Evolutionary conservation across 2,329 filamentous ascomycete species (phyloP).

Genomic region (Ascochyta pisi): DNA sequence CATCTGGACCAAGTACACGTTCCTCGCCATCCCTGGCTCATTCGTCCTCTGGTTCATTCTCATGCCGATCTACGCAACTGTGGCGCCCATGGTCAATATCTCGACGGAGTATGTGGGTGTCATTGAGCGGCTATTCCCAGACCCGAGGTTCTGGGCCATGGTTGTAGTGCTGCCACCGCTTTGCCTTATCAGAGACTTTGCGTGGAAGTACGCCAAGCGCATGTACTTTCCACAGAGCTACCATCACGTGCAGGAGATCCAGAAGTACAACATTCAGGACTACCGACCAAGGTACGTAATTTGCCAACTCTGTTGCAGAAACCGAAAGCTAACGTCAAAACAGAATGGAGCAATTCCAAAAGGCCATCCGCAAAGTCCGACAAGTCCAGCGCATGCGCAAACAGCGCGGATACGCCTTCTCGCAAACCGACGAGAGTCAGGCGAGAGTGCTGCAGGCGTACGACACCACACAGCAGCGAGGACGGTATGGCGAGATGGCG

Average conservation of each 20-base stretch:
- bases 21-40: constrained; percentile 92
- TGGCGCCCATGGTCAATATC: constrained; percentile 81
- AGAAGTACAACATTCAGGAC: constrained; percentile 99
- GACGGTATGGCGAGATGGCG: constrained; percentile 94
- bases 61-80: constrained; percentile 83
- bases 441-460: constrained; percentile 95
- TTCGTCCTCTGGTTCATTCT: constrained; percentile 92
- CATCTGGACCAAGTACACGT: constrained; percentile 98
- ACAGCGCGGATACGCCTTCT: constrained; percentile 97
- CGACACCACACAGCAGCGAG: constrained; percentile 91
- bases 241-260: constrained; percentile 98
- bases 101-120: constrained; percentile 86
- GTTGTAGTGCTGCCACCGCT: constrained; percentile 78
- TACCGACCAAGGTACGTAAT: constrained; percentile 85
- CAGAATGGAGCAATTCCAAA: constrained; percentile 99
- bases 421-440: constrained; percentile 95
- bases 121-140: constrained; percentile 78
- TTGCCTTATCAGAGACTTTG: constrained; percentile 86
- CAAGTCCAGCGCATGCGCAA: constrained; percentile 99
- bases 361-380: constrained; percentile 96
- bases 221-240: constrained; percentile 98
- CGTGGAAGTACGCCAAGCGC: constrained; percentile 96
- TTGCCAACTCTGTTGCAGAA: background rate
- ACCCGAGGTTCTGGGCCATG: constrained; percentile 91
- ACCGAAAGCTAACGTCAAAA: background rate